Percentiles rank a stretch among this genome's conserved stretches.
These are phyloP conservation scores for Talaromyces islandicus DNA, from an alignment of 2,329 filamentous ascomycete genomes.

Conservation along the genomic window DNA sequence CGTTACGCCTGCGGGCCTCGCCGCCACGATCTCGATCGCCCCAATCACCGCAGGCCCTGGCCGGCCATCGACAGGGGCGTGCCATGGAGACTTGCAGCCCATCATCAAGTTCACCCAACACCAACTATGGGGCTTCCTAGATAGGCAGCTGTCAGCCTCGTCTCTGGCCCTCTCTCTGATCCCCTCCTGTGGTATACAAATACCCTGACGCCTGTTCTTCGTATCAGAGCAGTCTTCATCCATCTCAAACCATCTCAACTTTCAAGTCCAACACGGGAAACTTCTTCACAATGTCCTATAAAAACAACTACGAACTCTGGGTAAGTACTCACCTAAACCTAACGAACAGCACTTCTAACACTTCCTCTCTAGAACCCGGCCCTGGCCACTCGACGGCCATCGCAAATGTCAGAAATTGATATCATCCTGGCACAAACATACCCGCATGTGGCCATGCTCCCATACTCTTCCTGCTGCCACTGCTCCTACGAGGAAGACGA, in stretches of 20 bases:
- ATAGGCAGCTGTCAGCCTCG: not conserved
- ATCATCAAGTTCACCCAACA: not conserved
- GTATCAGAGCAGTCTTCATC: not conserved
- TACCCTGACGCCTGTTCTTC: no score
- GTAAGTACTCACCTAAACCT: conserved; percentile 19
- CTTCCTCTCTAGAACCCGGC: conserved; percentile 17
- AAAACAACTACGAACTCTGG: conserved; percentile 34
- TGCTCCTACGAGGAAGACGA: conserved; percentile 20
- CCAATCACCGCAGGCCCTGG: not conserved
- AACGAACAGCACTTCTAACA: not conserved
- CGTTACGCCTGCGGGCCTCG: not conserved
- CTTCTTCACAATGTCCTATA: conserved; percentile 28
- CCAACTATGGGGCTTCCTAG: not conserved
- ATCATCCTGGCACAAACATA: conserved; percentile 23
- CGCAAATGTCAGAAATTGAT: conserved; percentile 19
- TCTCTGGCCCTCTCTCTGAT: no score
- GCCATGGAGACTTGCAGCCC: not conserved
- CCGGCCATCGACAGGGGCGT: not conserved
- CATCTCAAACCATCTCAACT: not conserved
- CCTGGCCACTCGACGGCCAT: conserved; percentile 24
- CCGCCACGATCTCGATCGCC: not conserved
- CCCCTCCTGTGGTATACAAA: not conserved
- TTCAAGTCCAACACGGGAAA: not conserved
- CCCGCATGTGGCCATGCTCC: conserved; percentile 31
- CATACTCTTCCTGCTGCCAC: conserved; percentile 23